Base-by-base conservation (phyloP, 2,329 filamentous ascomycete species). In the Kalaharituber pfeilii region DNA sequence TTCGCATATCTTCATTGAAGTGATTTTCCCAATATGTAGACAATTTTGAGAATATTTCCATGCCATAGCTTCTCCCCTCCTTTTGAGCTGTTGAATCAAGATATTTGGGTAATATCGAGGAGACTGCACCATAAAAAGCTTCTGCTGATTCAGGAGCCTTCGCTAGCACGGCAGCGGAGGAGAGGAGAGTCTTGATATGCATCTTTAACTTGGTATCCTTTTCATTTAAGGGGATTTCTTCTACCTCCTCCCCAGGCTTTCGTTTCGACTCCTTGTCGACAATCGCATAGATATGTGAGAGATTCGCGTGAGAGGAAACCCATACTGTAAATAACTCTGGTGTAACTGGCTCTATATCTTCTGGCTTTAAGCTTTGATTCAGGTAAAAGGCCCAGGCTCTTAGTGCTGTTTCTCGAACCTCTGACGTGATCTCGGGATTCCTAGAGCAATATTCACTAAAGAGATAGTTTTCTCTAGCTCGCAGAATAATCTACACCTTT, bases 201-300 rank as follows among this genome's bases (percentile, higher is more conserved):
- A 94, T 93, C 70, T 88, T 93, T 61, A 86, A 70, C 71, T 94
- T 94, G 13, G 86, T 85, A 66, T 93, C 84, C 54, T 80, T 79
- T 64, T 94, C 86, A 5, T 60, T 55, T 25, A 62, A 57, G 24
- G 49, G 44, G 5, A 56, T 50, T n/a, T 59, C 56, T n/a, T 28
- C 49, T 15, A 33, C 8, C n/a, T 56, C 51, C 5, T 55, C 25
- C 13, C 20, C 29, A 20, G 50, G 53, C 26, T 49, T 52, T 3
- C 47, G n/a, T 18, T 54, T 57, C 20, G 22, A 45, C 22, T 51
- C 56, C 33, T 56, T 53, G 24, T 60, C 59, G 18, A 60, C 58
- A 26, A 61, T 44, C 15, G 39, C 26, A 50, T 50, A 50, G 20
- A 45, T 45, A 1, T 20, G 42, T 24, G 50, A 39, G 30, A 60